Base-by-base conservation (phyloP, 352 stramenopile genomes). In the Bremia lactucae region DNA sequence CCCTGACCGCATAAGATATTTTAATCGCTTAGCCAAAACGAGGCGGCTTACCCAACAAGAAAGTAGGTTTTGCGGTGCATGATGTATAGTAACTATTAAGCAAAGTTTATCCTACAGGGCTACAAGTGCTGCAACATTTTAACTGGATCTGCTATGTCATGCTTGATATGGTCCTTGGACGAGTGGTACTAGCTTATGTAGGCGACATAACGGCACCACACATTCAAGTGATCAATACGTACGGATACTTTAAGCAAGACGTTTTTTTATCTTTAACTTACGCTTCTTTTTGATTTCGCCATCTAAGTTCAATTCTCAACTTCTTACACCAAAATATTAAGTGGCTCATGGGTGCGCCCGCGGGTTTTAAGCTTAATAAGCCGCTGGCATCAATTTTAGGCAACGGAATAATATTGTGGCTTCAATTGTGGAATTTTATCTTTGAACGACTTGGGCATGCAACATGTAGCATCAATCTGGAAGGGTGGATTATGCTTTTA, bases 321-420 rank as follows among this genome's bases (percentile, higher is more conserved):
- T 42, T 58, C 5, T 52, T 88, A 11, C 72, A 71, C 14, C 47
- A 49, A 2, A 68, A 85, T n/a, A 68, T 88, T 5, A 52, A 68
- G 21, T 89, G 77, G 77, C 57, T 89, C 2, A 86, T 87, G 71
- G 77, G 61, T 6, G 72, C 74, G 0, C 77, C 77, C 18, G 77
- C 77, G 26, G 77, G 77, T 3, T 89, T 89, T 46, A 89, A 89
- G 60, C 53, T 97, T 5, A 97, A 97, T 50, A 68, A 83, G 4
- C 69, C 84, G 0, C 55, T 96, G 6, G 91, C 90, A 1, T 72
- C 80, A 10, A 90, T 89, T 34, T 62, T 96, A 24, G 83, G 82
- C 39, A 86, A 84, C 28, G 70, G 68, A 2, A 87, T 96, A 26
- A 52, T 88, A 29, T 48, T 89, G 22, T 85, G 79, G 66, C 62